phyloP scores from a whole-genome alignment of 169 alveolate species.

The Ichthyophthirius multifiliis region DNA sequence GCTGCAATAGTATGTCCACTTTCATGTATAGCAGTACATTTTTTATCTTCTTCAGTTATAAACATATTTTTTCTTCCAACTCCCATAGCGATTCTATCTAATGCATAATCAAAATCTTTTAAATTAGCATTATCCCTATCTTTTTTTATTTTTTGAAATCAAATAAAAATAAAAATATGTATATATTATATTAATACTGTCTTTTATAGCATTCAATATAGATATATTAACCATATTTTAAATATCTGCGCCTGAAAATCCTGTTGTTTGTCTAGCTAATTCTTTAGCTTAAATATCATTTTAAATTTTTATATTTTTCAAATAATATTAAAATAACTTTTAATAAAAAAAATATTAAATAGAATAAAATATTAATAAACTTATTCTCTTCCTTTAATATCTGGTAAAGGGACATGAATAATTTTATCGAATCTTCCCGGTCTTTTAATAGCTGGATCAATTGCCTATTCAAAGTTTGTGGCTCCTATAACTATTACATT shows the following conservation, averaged over 20 bases:
- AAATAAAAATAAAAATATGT: too few relatives aligned
- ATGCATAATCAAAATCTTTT: slow-evolving; percentile 88
- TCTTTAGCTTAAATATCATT: slow-evolving; percentile 82
- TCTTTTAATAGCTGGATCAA: slow-evolving; percentile 93
- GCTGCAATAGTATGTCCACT: slow-evolving; percentile 80
- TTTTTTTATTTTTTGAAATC: too few relatives aligned
- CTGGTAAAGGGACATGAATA: slow-evolving; percentile 92
- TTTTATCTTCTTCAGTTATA: slow-evolving; percentile 86
- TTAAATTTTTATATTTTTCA: slow-evolving; percentile 80
- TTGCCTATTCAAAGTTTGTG: slow-evolving; percentile 92
- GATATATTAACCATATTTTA: slow-evolving; percentile 93
- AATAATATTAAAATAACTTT: slow-evolving; percentile 89
- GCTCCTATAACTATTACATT: slow-evolving; percentile 93
- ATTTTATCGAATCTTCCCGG: slow-evolving; percentile 94
- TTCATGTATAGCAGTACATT: slow-evolving; percentile 89
- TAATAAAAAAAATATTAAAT: too few relatives aligned
- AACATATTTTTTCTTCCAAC: slow-evolving; percentile 75
- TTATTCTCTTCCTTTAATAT: slow-evolving; percentile 90
- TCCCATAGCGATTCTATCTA: slow-evolving; percentile 93
- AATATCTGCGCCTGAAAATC: slow-evolving; percentile 97
- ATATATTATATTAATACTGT: slow-evolving; percentile 41
- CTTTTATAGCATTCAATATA: slow-evolving; percentile 89
- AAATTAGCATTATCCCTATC: slow-evolving; percentile 80
- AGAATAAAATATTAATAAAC: too few relatives aligned
- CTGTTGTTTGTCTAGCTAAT: slow-evolving; percentile 92